These are phyloP conservation scores for Fraxinus nigra DNA, from an alignment of 305 asterid species.

Conservation along the genomic window DNA sequence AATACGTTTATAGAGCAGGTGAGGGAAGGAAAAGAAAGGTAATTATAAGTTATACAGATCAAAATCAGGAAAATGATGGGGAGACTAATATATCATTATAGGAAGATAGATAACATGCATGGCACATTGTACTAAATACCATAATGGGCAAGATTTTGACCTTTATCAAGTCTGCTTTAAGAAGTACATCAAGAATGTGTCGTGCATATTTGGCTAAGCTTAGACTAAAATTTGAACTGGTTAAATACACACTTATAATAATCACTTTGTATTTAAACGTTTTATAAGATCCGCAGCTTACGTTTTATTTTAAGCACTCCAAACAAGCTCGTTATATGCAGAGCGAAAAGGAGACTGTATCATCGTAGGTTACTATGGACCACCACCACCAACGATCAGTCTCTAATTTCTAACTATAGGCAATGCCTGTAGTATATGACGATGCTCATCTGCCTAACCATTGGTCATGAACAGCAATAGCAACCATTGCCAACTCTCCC, in stretches of 20 bases:
- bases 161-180: not conserved
- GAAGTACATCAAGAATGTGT: not conserved
- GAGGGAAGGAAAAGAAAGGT: not conserved
- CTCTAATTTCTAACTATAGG: not conserved
- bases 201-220: not conserved
- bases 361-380: not conserved
- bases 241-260: not conserved
- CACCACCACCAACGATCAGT: not conserved
- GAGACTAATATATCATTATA: not conserved
- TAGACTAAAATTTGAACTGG: not conserved
- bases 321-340: not conserved
- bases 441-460: not conserved
- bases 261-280: not conserved
- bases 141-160: not conserved
- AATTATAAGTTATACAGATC: not conserved
- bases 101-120: not conserved
- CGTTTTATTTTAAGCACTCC: not conserved
- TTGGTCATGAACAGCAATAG: not conserved
- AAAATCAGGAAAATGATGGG: not conserved
- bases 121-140: not conserved
- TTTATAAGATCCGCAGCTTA: not conserved
- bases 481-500: not conserved
- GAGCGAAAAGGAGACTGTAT: not conserved
- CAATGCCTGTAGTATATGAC: not conserved
- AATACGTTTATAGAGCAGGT: not conserved